phyloP scores from a whole-genome alignment of 2,329 filamentous ascomycete genomes.

The Claviceps sp. region DNA sequence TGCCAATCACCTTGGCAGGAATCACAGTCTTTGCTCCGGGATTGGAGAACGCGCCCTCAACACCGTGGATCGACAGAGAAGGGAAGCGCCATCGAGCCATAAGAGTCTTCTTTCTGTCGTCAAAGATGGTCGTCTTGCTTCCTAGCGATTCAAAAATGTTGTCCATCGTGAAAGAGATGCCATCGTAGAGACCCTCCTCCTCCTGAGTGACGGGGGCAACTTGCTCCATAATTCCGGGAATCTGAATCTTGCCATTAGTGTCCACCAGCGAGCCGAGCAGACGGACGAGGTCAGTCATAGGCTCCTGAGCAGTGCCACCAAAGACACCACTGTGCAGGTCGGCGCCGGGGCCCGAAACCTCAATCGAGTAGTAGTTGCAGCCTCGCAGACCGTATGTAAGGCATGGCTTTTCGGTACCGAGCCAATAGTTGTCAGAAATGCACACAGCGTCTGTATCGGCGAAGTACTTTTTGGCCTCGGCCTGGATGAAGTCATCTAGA shows the following conservation, averaged over 20 bases:
- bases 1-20: slow-evolving; percentile 91
- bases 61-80: slow-evolving; percentile 82
- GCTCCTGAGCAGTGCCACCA: slow-evolving; percentile 90
- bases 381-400: slow-evolving; percentile 93
- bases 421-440: slow-evolving; percentile 99
- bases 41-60: slow-evolving; percentile 89
- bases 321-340: slow-evolving; percentile 97
- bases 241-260: slow-evolving; percentile 79
- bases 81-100: slow-evolving; percentile 96
- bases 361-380: slow-evolving; percentile 94
- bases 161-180: slow-evolving; percentile 92
- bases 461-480: slow-evolving; percentile 88
- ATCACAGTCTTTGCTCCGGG: slow-evolving; percentile 97
- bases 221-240: slow-evolving; percentile 87
- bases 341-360: slow-evolving; percentile 79
- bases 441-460: slow-evolving; percentile 91
- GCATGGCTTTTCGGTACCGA: slow-evolving; percentile 96
- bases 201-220: slow-evolving; percentile 80
- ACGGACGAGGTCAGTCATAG: slow-evolving; percentile 89
- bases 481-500: slow-evolving; percentile 84
- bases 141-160: slow-evolving; percentile 87
- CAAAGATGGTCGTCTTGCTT: slow-evolving; percentile 72
- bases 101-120: slow-evolving; percentile 80
- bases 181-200: slow-evolving; percentile 75
- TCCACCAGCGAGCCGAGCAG: slow-evolving; percentile 78